Evolutionary conservation across 257 asterid genomes (phyloP), one percentile per base, ranked within the genome.

Genomic region (Henckelia pumila): DNA sequence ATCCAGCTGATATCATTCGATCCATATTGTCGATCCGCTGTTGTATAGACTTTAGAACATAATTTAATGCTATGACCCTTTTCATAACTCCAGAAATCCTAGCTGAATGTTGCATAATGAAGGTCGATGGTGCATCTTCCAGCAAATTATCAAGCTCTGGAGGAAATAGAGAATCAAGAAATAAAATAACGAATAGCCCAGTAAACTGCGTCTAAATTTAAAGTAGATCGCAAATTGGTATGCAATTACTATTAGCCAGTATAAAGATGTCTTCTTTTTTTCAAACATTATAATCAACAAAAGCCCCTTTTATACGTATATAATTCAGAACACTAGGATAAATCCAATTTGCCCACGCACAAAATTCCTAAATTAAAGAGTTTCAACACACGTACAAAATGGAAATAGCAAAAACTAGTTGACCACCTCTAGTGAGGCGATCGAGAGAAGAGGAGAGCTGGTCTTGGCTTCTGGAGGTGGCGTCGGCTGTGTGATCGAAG

Each of bases 81-180:
- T 82, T 91, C 81, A 95, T 82, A 53, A 88, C 97, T 59, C 85
- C 83, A 70, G 95, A 90, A 71, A 94, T 88, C 86, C 92, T 91
- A 22, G 89, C 85, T 9, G 96, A 95, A 17, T 91, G 96, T 82
- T 94, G 99, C 97, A 94, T 88, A 49, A 94, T 84, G 80, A 94
- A 94, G 56, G 97, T 95, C 24, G 90, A 80, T 10, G 97, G 99
- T 53, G 97, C 99, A 79, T 88, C 96, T 69, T 94, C 97, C 68
- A 94, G 79, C 79, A 94, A 79, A 67, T 80, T 88, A 80, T 94
- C 97, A 73, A 94, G 99, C 79, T 94, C 99, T 94, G 88, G 35
- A 66, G 59, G 56, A 29, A 56, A 72, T 19, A 68, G 35, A 55
- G 14, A 59, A 60, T 44, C 26, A 25, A 32, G 22, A 44, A 71